Evolutionary conservation across 1,139 yeast species (phyloP), one percentile per base, ranked within the genome.

Genomic region (Suhomyces guaymorum): DNA sequence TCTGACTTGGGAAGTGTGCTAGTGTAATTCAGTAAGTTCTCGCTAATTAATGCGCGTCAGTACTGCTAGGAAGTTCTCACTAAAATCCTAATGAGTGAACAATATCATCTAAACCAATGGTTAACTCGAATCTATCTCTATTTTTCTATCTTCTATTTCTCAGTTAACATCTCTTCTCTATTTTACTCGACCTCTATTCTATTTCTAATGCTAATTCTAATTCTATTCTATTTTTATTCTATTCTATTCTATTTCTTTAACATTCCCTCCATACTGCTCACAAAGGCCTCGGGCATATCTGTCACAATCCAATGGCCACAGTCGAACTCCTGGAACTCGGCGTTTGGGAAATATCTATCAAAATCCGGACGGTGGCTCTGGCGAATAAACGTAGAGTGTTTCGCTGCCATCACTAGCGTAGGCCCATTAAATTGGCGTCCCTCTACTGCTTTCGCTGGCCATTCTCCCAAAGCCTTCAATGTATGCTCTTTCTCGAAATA

Each of bases 301-400:
- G 63, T 58, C 18, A 71, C 61, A 3, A 73, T 51, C 64, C 74
- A 73, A 53, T 75, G 80, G 7, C 74, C 70, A 20, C 73, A 56
- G 35, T 73, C 65, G 32, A 66, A 61, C 12, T 57, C 61, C 14
- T 49, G 48, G 26, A 56, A 48, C 19, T 46, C 44, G 15, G 58
- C 38, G 26, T 63, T 39, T 15, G 65, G 53, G 54, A 74, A 75
- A 44, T 65, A 69, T 5, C 48, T 45, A 3, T 58, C 51, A 36
- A 74, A 74, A 7, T 48, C 60, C 1, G 41, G 28, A 3, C 50
- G 32, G 26, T 66, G 59, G 8, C 55, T 49, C 4, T 56, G 52
- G 14, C 46, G 43, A 15, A 74, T 62, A 40, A 74, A 74, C 4
- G 62, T 57, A 2, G 78, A 70, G 16, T 61, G 46, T n/a, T 54